These are phyloP conservation scores for maize (Zea mays) DNA, from an alignment of 176 grass and related monocot species.

Conservation along the genomic window DNA sequence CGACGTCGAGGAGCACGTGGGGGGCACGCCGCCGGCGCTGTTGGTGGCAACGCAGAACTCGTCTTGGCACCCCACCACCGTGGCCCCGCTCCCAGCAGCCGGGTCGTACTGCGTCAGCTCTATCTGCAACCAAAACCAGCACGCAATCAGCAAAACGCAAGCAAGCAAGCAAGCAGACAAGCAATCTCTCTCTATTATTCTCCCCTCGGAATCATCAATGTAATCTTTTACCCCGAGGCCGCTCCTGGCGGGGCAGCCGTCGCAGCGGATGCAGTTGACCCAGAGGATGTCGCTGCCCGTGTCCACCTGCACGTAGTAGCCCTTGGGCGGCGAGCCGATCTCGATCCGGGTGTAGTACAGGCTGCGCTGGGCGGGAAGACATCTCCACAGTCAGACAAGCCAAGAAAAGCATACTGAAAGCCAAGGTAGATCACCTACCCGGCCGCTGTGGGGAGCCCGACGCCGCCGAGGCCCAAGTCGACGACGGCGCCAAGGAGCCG, in stretches of 20 bases:
- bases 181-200: no score
- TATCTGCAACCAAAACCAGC: constrained; percentile 48
- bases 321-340: constrained; percentile 73
- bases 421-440: constrained; percentile 35
- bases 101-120: constrained; percentile 89
- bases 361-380: constrained; percentile 33
- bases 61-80: constrained; percentile 55
- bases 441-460: constrained; percentile 66
- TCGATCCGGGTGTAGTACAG: constrained; percentile 79
- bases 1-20: constrained; percentile 28
- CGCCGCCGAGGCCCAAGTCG: constrained; percentile 77
- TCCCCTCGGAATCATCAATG: no score
- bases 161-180: neutral
- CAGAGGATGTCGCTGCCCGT: constrained; percentile 93
- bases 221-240: constrained; percentile 63
- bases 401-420: neutral
- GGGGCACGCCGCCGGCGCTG: constrained; percentile 26
- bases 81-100: constrained; percentile 42
- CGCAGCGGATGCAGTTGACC: constrained; percentile 94
- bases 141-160: neutral
- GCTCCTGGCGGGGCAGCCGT: constrained; percentile 72
- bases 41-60: constrained; percentile 53
- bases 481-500: constrained; percentile 47
- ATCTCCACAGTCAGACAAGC: constrained; percentile 2
- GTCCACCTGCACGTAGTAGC: constrained; percentile 95